Base-by-base conservation (phyloP, 345 rosid genomes). In the Erodium maritimum region DNA sequence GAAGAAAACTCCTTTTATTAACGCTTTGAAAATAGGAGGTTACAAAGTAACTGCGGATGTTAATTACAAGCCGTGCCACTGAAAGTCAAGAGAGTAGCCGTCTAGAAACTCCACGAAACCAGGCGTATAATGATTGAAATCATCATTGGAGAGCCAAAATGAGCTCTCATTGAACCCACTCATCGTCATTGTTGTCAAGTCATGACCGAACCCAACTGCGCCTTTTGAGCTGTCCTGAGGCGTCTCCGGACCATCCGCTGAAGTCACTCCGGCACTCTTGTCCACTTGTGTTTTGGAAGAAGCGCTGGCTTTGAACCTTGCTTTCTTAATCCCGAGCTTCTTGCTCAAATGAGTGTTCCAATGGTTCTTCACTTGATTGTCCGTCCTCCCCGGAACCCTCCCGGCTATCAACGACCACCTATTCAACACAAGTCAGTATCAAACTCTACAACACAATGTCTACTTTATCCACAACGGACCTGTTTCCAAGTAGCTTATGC, bases 371-470 rank as follows among this genome's bases (percentile, higher is more conserved):
- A 73, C 81, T 63, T 73, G 76, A 63, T 74, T 78, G 57, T 78
- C 82, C 5, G 77, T 78, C 17, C 82, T 74, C 23, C 82, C 79
- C 0, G 79, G 79, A 56, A 78, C 67, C 19, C 79, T 71, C 20
- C 82, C 79, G 8, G 79, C 79, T 23, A 74, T 74, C 12, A 78
- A 54, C 17, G 82, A 74, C 82, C 73, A 75, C 74, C 77, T 77
- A 52, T 2, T n/a, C 1, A 22, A 16, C 3, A 56, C 22, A 23
- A 34, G 1, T n/a, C 29, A 62, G 51, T 29, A 21, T 52, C 19
- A 57, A n/a, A n/a, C n/a, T n/a, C n/a, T n/a, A n/a, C n/a, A n/a
- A n/a, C n/a, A n/a, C n/a, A n/a, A n/a, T n/a, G n/a, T n/a, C n/a
- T n/a, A n/a, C n/a, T n/a, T n/a, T n/a, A n/a, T n/a, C n/a, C n/a